Percentiles rank a stretch among this genome's conserved stretches.
Conservation (phyloP, 2,329 filamentous ascomycete species). For the Boeremia exigua region DNA sequence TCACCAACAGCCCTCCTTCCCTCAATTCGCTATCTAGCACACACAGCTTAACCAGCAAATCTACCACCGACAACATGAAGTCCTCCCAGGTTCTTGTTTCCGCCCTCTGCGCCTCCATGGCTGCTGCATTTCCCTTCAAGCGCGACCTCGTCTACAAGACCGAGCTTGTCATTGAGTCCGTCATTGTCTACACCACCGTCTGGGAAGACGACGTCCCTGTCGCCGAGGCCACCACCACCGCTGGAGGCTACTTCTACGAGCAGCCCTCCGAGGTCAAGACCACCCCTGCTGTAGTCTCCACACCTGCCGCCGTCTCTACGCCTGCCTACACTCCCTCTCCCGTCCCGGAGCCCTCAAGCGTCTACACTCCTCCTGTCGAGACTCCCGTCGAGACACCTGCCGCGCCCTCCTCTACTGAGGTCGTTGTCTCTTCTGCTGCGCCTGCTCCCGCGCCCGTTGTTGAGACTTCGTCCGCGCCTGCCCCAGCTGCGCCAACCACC, state of each 20-base stretch:
- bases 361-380: constrained; percentile 20
- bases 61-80: constrained; percentile 42
- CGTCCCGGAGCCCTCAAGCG: constrained; percentile 16
- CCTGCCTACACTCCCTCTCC: constrained; percentile 10
- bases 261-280: constrained; percentile 26
- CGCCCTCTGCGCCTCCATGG: constrained; percentile 43
- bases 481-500: constrained; percentile 12
- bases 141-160: constrained; percentile 45
- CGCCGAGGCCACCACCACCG: constrained; percentile 25
- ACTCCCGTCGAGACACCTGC: constrained; percentile 12
- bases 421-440: constrained; percentile 13
- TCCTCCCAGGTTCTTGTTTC: constrained; percentile 44
- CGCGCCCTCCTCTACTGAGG: constrained; percentile 8
- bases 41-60: constrained; percentile 18
- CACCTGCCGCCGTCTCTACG: constrained; percentile 16
- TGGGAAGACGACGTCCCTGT: constrained; percentile 33
- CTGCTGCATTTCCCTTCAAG: constrained; percentile 43
- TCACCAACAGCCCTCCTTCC: constrained; percentile 29
- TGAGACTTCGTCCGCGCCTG: constrained; percentile 16
- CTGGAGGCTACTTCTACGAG: constrained; percentile 29
- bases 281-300: constrained; percentile 21
- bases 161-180: constrained; percentile 42
- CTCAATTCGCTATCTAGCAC: constrained; percentile 27
- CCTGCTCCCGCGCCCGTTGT: constrained; percentile 12
- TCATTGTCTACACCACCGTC: constrained; percentile 46